A percentile compares a stretch with the other conserved stretches of the same genome.
Conservation (phyloP, 2,329 filamentous ascomycete genomes). For the Aspergillus vadensis region DNA sequence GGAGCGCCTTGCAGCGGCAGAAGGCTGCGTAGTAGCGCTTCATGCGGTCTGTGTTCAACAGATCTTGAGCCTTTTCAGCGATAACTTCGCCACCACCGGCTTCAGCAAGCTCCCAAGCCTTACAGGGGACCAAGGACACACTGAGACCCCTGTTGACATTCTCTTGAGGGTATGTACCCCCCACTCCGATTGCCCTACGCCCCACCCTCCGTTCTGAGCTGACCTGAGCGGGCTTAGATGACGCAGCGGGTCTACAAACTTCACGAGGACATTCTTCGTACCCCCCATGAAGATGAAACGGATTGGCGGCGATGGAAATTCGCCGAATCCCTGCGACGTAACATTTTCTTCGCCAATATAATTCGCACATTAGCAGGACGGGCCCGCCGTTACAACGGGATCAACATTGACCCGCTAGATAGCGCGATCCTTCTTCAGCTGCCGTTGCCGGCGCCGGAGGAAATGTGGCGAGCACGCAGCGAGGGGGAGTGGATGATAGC, state of each 20-base stretch:
- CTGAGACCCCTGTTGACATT: constrained; percentile 16
- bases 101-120: background rate
- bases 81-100: constrained; percentile 6
- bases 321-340: constrained; percentile 21
- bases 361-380: constrained; percentile 16
- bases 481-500: constrained; percentile 18
- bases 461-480: constrained; percentile 22
- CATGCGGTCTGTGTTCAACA: constrained; percentile 23
- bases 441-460: constrained; percentile 18
- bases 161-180: constrained; percentile 13
- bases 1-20: constrained; percentile 16
- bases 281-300: constrained; percentile 14
- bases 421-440: constrained; percentile 15
- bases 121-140: constrained; percentile 1
- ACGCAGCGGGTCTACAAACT: constrained; percentile 15
- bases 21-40: constrained; percentile 19
- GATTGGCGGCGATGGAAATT: constrained; percentile 23
- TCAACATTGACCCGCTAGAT: constrained; percentile 20
- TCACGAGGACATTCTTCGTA: constrained; percentile 8
- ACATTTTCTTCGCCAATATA: constrained; percentile 20
- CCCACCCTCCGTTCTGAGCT: background rate
- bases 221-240: constrained; percentile 9
- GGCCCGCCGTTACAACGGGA: constrained; percentile 13
- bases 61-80: constrained; percentile 19
- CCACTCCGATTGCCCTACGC: background rate